Conservation (phyloP, 306 rosid genomes). For the Quercus bicolor region DNA sequence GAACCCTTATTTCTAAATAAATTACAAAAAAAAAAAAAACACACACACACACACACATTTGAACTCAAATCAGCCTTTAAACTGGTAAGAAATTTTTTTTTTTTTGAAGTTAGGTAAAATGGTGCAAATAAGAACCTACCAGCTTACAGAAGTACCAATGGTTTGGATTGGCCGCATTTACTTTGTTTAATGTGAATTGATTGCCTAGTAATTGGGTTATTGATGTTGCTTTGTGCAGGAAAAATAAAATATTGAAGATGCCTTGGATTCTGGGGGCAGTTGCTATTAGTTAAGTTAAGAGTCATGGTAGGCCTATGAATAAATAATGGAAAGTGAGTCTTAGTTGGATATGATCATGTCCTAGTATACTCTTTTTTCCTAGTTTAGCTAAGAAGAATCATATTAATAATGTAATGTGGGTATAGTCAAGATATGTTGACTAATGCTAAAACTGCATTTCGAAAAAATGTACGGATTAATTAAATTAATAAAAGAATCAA, state of each 20-base stretch:
- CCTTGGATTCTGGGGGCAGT: conserved; percentile 26
- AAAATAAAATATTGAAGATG: conserved; percentile 22
- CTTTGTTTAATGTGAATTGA: not conserved
- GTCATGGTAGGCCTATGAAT: conserved; percentile 17
- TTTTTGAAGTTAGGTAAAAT: too few relatives aligned
- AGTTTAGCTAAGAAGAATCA: not conserved
- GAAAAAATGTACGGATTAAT: conserved; percentile 31
- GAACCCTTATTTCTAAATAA: not conserved
- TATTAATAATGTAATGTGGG: conserved; percentile 29
- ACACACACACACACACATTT: too few relatives aligned
- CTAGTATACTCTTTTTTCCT: conserved; percentile 10
- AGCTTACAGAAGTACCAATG: too few relatives aligned
- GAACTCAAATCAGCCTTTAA: not conserved
- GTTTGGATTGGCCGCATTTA: not conserved
- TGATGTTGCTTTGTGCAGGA: conserved; percentile 39
- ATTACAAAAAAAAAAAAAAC: too few relatives aligned
- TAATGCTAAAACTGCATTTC: conserved; percentile 25
- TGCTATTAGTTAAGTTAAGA: conserved; percentile 1
- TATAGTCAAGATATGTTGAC: conserved; percentile 39
- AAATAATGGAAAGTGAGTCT: conserved; percentile 10
- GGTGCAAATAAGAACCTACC: too few relatives aligned
- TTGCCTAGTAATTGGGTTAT: not conserved
- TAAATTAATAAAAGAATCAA: conserved; percentile 15
- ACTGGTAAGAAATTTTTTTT: not conserved
- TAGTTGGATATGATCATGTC: conserved; percentile 21